Evolutionary conservation across 2,329 filamentous ascomycete genomes (phyloP), one percentile per base, ranked within the genome.

Genomic region (Emericellopsis cladophorae): DNA sequence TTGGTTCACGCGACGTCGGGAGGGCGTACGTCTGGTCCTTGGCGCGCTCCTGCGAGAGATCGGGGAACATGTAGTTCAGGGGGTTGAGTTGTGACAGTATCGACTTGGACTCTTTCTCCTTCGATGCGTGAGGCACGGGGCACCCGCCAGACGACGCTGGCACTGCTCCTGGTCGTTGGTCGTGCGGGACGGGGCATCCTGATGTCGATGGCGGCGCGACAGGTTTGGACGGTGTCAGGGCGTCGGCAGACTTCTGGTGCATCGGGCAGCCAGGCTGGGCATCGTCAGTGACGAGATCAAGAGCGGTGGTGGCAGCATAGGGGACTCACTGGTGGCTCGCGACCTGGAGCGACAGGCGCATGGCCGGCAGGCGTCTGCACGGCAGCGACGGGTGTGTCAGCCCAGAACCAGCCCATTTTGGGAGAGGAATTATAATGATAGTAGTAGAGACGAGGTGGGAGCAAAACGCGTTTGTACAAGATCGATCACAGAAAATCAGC

Each of bases 51-150:
- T 96, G 90, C 7, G 89, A 90, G 36, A 96, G 70, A 46, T 82
- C 77, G 33, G 76, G 71, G 59, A 93, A 94, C 90, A 98, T 98
- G 70, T 90, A 95, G 67, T 98, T 98, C 40, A 98, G 72, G 5
- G 74, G 74, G 53, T 79, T 79, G 41, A 78, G 63, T 52, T 70
- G 72, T 4, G 74, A 76, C 9, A 78, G 56, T 16, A 71, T 54
- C 1, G 70, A 72, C 44, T 62, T 61, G 32, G 61, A 51, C 46
- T 66, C 54, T 33, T 61, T 53, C 18, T 56, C 45, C 10, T 46
- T 52, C 39, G 2, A 54, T 29, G 26, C 45, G 51, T 54, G 51
- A 49, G 54, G 51, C 14, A 58, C 49, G 34, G 55, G 49, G 44
- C 57, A 65, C 23, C 50, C 52, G 11, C 56, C 55, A 16, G 15